A percentile compares a stretch with the other conserved stretches of the same genome.
These are phyloP conservation scores for Fusarium lyarnte DNA, from an alignment of 2,329 filamentous ascomycete genomes.

Conservation along the genomic window DNA sequence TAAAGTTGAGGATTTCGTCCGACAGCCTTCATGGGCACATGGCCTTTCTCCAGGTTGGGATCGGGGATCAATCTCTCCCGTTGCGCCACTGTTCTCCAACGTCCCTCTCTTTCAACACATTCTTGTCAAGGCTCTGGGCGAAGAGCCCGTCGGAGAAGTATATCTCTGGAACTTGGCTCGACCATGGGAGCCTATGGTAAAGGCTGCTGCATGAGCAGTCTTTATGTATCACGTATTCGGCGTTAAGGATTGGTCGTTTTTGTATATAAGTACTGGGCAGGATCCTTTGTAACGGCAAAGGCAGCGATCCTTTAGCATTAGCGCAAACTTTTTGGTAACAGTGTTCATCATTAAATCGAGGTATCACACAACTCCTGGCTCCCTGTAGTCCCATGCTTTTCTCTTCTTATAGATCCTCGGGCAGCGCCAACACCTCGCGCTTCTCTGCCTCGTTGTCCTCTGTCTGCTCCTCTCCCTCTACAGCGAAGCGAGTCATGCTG, in stretches of 20 bases:
- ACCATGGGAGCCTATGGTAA: conserved; percentile 57
- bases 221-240: conserved; percentile 11
- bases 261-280: conserved; percentile 11
- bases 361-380: conserved; percentile 46
- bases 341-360: conserved; percentile 42
- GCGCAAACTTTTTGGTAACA: conserved; percentile 33
- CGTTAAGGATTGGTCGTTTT: conserved; percentile 21
- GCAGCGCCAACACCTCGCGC: conserved; percentile 38
- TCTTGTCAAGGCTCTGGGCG: conserved; percentile 49
- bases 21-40: conserved; percentile 43
- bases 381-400: conserved; percentile 35
- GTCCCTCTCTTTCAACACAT: conserved; percentile 48
- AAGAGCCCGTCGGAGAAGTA: conserved; percentile 48
- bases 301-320: conserved; percentile 23
- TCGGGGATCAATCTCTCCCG: conserved; percentile 38
- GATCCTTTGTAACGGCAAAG: conserved; percentile 13
- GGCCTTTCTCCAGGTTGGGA: conserved; percentile 44
- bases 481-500: conserved; percentile 65
- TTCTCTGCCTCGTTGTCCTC: conserved; percentile 37
- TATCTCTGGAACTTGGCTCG: conserved; percentile 54
- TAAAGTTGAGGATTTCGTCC: conserved; percentile 49
- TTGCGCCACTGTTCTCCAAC: conserved; percentile 43
- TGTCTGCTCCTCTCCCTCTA: conserved; percentile 54
- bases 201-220: conserved; percentile 46
- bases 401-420: conserved; percentile 39